A percentile compares a stretch with the other conserved stretches of the same genome.
Conservation (phyloP, 108 stramenopile species). For the Cyclostephanos invisitatus region DNA sequence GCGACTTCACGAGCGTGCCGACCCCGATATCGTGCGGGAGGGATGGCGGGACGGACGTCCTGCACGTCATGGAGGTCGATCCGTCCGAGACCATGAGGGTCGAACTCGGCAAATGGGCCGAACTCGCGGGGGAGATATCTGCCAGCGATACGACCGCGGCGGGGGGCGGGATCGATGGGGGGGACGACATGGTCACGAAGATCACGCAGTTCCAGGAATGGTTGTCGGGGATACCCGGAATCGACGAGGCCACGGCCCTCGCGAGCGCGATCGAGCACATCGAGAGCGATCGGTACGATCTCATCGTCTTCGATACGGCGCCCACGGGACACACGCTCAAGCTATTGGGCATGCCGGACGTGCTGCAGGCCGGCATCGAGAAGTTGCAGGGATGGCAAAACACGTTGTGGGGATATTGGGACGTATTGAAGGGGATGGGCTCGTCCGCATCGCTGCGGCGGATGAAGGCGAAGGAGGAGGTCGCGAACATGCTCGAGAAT, state of each 20-base stretch:
- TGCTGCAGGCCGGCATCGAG: conserved; percentile 68
- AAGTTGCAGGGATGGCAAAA: conserved; percentile 68
- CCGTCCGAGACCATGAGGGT: conserved; percentile 50
- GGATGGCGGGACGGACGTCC: conserved; percentile 48
- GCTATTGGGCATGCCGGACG: conserved; percentile 72
- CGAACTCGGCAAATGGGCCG: conserved; percentile 41
- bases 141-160: neutral
- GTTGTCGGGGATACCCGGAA: conserved; percentile 64
- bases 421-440: conserved; percentile 57
- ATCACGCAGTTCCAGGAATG: conserved; percentile 49
- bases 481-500: conserved; percentile 39
- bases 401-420: conserved; percentile 62
- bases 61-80: conserved; percentile 80
- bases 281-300: conserved; percentile 53
- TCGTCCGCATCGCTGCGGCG: conserved; percentile 42
- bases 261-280: conserved; percentile 50
- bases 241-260: conserved; percentile 72
- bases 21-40: conserved; percentile 15
- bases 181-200: conserved; percentile 36
- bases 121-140: conserved; percentile 30
- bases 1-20: conserved; percentile 33
- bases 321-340: conserved; percentile 84
- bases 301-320: conserved; percentile 80
- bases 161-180: conserved; percentile 10
- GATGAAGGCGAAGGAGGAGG: conserved; percentile 23